A percentile compares a stretch with the other conserved stretches of the same genome.
Conservation (phyloP, 2,329 filamentous ascomycete genomes). For the Penicillium sp. region DNA sequence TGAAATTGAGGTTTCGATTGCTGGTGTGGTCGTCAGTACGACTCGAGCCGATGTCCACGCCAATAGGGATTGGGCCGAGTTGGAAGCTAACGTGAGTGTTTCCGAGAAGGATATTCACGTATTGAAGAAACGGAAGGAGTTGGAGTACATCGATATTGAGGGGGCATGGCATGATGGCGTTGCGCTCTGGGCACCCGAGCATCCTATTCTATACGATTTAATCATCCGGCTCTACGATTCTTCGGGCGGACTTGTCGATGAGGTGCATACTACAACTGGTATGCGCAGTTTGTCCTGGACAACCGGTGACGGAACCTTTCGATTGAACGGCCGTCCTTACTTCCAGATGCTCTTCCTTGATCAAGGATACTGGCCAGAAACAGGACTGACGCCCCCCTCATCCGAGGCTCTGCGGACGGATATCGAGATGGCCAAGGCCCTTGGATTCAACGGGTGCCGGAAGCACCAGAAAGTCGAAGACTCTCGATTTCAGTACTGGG, state of each 20-base stretch:
- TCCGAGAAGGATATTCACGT: slow-evolving; percentile 30
- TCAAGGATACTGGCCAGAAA: slow-evolving; percentile 71
- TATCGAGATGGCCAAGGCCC: slow-evolving; percentile 60
- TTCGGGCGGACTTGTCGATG: slow-evolving; percentile 41
- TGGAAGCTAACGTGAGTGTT: slow-evolving; percentile 54
- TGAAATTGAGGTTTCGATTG: slow-evolving; percentile 56
- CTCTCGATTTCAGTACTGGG: slow-evolving; percentile 66
- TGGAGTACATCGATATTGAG: slow-evolving; percentile 40
- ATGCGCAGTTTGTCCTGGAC: slow-evolving; percentile 63
- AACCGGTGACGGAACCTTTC: slow-evolving; percentile 58
- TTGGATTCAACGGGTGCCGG: slow-evolving; percentile 69
- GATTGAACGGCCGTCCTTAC: slow-evolving; percentile 65
- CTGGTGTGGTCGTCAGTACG: slow-evolving; percentile 50
- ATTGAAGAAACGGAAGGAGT: slow-evolving; percentile 11
- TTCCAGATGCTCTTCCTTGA: slow-evolving; percentile 70
- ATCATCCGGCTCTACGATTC: slow-evolving; percentile 53
- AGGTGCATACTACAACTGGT: slow-evolving; percentile 60
- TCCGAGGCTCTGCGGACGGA: slow-evolving; percentile 67
- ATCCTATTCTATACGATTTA: slow-evolving; percentile 64
- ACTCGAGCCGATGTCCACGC: slow-evolving; percentile 46
- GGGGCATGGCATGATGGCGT: slow-evolving; percentile 56
- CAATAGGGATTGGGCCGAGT: slow-evolving; percentile 50
- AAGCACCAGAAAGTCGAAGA: slow-evolving; percentile 69
- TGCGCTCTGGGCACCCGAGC: slow-evolving; percentile 68
- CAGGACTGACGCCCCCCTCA: slow-evolving; percentile 65